These are phyloP conservation scores for Pseudozyma tsukubaensis DNA, from an alignment of 1,284 basidiomycete species.

Conservation along the genomic window DNA sequence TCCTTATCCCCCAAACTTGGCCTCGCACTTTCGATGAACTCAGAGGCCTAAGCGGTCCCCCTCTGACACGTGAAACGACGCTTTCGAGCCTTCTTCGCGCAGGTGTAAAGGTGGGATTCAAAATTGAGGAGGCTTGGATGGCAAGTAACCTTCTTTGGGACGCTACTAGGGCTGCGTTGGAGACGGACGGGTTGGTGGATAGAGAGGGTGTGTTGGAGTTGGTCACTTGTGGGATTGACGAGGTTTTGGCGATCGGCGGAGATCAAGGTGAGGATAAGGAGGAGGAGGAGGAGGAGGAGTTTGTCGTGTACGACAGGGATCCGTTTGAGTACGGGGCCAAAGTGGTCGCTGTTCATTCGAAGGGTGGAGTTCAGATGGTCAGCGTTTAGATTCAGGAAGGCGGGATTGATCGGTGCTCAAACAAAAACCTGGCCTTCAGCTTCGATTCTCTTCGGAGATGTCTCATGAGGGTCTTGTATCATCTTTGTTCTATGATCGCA, in stretches of 20 bases:
- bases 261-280: constrained; percentile 22
- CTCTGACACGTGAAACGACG: constrained; percentile 77
- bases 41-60: constrained; percentile 79
- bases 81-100: constrained; percentile 76
- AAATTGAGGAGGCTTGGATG: constrained; percentile 74
- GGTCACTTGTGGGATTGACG: constrained; percentile 76
- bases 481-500: background rate
- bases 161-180: constrained; percentile 64
- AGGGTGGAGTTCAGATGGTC: constrained; percentile 41
- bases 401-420: background rate
- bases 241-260: constrained; percentile 73
- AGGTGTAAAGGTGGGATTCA: constrained; percentile 81
- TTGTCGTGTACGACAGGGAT: constrained; percentile 76
- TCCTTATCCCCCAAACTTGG: constrained; percentile 77
- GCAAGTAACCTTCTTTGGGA: constrained; percentile 79
- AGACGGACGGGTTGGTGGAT: constrained; percentile 68
- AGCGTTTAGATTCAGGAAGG: constrained; percentile 5
- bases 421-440: too few relatives aligned
- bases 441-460: too few relatives aligned
- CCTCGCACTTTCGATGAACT: constrained; percentile 78
- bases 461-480: background rate
- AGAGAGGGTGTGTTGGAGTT: constrained; percentile 75
- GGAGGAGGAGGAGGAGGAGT: constrained; percentile 70
- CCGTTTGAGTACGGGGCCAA: constrained; percentile 76
- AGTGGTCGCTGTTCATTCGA: constrained; percentile 72